Evolutionary conservation across 108 stramenopile genomes (phyloP).

Genomic region (Skeletonema costatum): DNA sequence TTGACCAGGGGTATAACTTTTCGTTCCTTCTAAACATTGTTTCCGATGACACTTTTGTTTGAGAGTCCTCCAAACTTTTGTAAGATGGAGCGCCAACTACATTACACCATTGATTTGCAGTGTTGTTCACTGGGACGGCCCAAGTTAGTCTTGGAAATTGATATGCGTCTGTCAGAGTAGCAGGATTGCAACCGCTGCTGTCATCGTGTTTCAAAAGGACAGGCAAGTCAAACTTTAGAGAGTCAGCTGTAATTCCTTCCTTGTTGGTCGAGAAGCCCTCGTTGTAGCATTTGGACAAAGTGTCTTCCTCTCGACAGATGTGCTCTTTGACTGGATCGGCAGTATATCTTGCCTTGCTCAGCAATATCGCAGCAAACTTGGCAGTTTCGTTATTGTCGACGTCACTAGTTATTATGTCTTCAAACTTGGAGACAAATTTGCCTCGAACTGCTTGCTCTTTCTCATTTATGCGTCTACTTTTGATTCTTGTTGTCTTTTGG

Average conservation of each 20-base stretch:
- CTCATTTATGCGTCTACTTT: background rate
- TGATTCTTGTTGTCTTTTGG: background rate
- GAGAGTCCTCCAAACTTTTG: conserved; percentile 39
- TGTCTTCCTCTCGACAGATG: conserved; percentile 31
- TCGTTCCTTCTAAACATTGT: conserved; percentile 7
- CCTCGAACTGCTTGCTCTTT: background rate
- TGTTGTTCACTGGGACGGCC: conserved; percentile 33
- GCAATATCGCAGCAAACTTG: conserved; percentile 31
- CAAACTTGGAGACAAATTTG: conserved; percentile 14
- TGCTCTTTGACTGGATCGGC: conserved; percentile 29
- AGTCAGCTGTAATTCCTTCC: background rate
- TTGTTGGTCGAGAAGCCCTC: conserved; percentile 15
- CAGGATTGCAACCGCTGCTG: conserved; percentile 46
- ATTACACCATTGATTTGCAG: conserved; percentile 19
- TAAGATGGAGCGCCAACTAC: conserved; percentile 37
- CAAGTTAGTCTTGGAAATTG: conserved; percentile 41
- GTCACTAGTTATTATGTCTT: conserved; percentile 8
- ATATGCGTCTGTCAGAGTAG: conserved; percentile 27
- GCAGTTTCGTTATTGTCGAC: background rate
- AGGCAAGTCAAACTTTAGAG: conserved; percentile 1
- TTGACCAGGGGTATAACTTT: conserved; percentile 30
- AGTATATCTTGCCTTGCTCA: conserved; percentile 39
- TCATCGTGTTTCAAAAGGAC: conserved; percentile 47
- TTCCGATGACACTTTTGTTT: background rate
- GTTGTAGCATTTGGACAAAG: conserved; percentile 41